These are phyloP conservation scores for Talaromyces stipitatus DNA, from an alignment of 495 filamentous ascomycete species.

Conservation along the genomic window DNA sequence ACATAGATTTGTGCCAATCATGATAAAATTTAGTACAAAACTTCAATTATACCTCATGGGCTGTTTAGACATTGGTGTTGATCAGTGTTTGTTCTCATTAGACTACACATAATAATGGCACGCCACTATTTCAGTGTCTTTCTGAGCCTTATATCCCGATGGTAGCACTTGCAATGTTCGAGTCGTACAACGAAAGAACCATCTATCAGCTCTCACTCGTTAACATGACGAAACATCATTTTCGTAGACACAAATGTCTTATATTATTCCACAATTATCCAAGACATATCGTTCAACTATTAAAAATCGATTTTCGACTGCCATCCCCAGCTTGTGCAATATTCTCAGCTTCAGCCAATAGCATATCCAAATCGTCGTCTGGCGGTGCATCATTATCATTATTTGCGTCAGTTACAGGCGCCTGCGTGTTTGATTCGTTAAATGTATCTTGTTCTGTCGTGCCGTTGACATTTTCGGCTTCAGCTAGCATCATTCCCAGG, in stretches of 20 bases:
- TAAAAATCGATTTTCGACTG: not conserved
- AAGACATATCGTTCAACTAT: not conserved
- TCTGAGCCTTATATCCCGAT: too few relatives aligned
- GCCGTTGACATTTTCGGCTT: constrained; percentile 11
- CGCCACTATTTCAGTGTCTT: too few relatives aligned
- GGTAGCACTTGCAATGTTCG: too few relatives aligned
- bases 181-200: too few relatives aligned
- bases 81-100: too few relatives aligned
- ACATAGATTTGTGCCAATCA: not conserved
- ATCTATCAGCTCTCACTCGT: too few relatives aligned
- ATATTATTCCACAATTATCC: too few relatives aligned
- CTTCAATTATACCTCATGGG: too few relatives aligned
- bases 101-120: too few relatives aligned
- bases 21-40: not conserved
- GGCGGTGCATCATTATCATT: not conserved
- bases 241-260: too few relatives aligned
- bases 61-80: too few relatives aligned
- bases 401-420: not conserved
- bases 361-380: constrained; percentile 3
- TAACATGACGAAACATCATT: too few relatives aligned
- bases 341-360: constrained; percentile 6
- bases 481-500: constrained; percentile 36
- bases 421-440: not conserved
- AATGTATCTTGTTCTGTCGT: not conserved
- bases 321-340: not conserved